Evolutionary conservation across 164 flowering plant genomes (phyloP).

Genomic region (Piper betle): DNA sequence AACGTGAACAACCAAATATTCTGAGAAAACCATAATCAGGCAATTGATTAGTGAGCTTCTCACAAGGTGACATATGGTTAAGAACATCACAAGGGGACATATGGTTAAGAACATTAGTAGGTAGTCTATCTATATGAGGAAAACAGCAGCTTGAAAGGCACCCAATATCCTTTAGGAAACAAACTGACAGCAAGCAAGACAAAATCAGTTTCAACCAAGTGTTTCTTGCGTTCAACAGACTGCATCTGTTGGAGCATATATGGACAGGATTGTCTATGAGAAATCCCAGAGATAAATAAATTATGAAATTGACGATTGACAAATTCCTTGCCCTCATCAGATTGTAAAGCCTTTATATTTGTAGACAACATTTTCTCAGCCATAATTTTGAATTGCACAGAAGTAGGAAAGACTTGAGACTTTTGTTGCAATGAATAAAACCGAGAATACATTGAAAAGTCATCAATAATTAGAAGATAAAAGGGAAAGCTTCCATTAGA

Average conservation of each 20-base stretch:
- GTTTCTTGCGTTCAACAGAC: neutral
- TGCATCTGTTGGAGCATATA: neutral
- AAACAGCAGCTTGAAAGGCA: neutral
- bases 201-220: no score
- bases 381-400: neutral
- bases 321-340: neutral
- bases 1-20: neutral
- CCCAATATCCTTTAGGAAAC: neutral
- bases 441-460: neutral
- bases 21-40: neutral
- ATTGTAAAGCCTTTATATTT: neutral
- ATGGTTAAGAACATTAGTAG: neutral
- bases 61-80: neutral
- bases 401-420: neutral
- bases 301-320: no score
- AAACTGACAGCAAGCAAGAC: neutral
- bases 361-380: neutral
- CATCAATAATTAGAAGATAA: neutral
- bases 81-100: neutral
- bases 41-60: neutral
- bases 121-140: slow-evolving; percentile 1
- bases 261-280: neutral
- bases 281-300: neutral
- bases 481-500: neutral
- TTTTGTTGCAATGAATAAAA: neutral